Evolutionary conservation across 2,329 filamentous ascomycete genomes (phyloP).

Genomic region (Drechslerella stenobrocha): DNA sequence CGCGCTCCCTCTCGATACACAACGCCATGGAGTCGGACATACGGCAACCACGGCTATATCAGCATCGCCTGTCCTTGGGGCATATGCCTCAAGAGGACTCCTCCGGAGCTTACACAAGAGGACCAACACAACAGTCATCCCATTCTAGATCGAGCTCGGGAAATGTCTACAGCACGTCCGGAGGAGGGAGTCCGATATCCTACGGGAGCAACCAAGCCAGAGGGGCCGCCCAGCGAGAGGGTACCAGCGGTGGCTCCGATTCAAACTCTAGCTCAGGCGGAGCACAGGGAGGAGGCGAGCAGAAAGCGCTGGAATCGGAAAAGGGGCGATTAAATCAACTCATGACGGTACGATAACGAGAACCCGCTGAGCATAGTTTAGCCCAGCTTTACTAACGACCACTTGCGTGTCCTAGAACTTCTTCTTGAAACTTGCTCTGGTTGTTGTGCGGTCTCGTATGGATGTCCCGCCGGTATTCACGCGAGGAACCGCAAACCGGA

Average conservation of each 20-base stretch:
- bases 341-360: constrained; percentile 40
- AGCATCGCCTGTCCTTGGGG: constrained; percentile 41
- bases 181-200: constrained; percentile 40
- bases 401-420: constrained; percentile 30
- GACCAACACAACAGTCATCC: constrained; percentile 42
- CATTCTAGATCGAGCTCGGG: constrained; percentile 46
- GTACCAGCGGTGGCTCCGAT: constrained; percentile 28
- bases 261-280: constrained; percentile 41
- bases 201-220: constrained; percentile 35
- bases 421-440: constrained; percentile 46
- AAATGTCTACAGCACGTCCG: constrained; percentile 41
- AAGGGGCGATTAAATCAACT: constrained; percentile 43
- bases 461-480: constrained; percentile 46
- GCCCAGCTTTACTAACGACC: constrained; percentile 11
- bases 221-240: constrained; percentile 31
- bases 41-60: constrained; percentile 44
- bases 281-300: constrained; percentile 21
- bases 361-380: neutral
- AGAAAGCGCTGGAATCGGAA: constrained; percentile 44
- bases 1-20: constrained; percentile 37
- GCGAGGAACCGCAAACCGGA: constrained; percentile 39
- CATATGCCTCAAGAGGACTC: constrained; percentile 41
- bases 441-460: constrained; percentile 46
- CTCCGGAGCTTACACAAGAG: constrained; percentile 35
- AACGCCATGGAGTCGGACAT: constrained; percentile 48